Base-by-base conservation (phyloP, 2,329 filamentous ascomycete genomes). In the Colletotrichum sidae region DNA sequence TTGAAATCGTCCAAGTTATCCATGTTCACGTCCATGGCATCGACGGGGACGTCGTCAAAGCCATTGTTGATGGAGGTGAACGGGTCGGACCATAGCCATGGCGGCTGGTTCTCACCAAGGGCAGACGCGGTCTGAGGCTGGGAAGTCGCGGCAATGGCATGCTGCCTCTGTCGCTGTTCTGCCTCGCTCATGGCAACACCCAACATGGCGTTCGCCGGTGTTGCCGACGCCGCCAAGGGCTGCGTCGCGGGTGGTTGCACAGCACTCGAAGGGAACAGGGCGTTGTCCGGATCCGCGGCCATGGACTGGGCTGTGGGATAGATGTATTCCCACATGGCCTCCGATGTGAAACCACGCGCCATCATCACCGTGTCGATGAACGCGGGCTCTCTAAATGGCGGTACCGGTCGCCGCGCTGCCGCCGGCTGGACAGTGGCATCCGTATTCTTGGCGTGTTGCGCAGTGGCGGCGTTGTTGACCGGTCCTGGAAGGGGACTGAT, bases 1-100 rank as follows among this genome's bases (percentile, higher is more conserved):
- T 84, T 78, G 63, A 84, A 84, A 7, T 79, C 76, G 3, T 77
- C 75, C 2, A 81, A 80, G 17, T 33, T 64, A 63, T 79, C 70
- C 71, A 80, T 77, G 41, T 70, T 70, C 37, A 73, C 63, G 8
- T 80, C 80, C 47, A 76, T 69, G 33, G 80, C 75, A 52, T 78
- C 77, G 7, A 67, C 46, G 4, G 70, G 65, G 34, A 69, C 55
- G 15, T 72, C 71, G 38, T 74, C 73, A 37, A 75, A 73, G 39
- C 69, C 72, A 12, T 70, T 67, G 49, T 76, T 74, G 57, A 72
- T 69, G 3, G 69, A 65, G 13, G 73, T 71, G 55, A 76, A 78
- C 3, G 71, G 69, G 25, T 76, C 73, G 4, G 76, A 68, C 82
- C 82, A 84, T 6, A 83, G 68, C 71, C 78, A 82, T 0, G 80